Evolutionary conservation across 2,329 filamentous ascomycete species (phyloP), one percentile per base, ranked within the genome.

Genomic region (Aquanectria penicillioides): DNA sequence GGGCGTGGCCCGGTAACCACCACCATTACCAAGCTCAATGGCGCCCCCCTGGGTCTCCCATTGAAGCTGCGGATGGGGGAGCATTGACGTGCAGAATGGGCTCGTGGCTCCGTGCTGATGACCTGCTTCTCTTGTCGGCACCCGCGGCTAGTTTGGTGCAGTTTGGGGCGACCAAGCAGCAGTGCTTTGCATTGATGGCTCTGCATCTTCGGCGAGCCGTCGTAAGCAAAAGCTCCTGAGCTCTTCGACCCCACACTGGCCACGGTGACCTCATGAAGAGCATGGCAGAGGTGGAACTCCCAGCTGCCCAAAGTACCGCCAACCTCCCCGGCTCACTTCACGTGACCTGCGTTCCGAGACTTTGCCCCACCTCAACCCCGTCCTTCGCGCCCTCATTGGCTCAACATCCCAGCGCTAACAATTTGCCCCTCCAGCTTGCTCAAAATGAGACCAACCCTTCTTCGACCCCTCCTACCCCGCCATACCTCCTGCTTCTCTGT

Each of bases 391-490:
- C 52, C 51, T 69, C 26, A 71, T 74, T 75, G 73, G 75, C 50
- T 55, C 23, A 28, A 50, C 38, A 57, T 58, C 44, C 58, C 62
- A 57, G 71, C 70, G 70, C 77, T 78, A 77, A 79, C 73, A 61
- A 64, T 71, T 72, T 71, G 69, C 73, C 76, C 75, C 75, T 77
- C 76, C 70, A 78, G 76, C 72, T 70, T 69, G 58, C 69, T 73
- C 73, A 78, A 76, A 75, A 79, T 79, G 77, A 77, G 77, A 74
- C 76, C 77, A 72, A 75, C 76, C 63, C 72, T 79, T 71, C 69
- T 79, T 68, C 75, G 73, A 77, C 77, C 77, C 77, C 77, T 79
- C 77, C 77, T 79, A 78, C 77, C 77, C 77, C 77, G 77, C 76
- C 75, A 78, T 71, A 76, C 71, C 71, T 69, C 77, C 69, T 78